Percentiles rank a stretch among this genome's conserved stretches.
Conservation (phyloP, 306 rosid species). For the Rosa rugosa region DNA sequence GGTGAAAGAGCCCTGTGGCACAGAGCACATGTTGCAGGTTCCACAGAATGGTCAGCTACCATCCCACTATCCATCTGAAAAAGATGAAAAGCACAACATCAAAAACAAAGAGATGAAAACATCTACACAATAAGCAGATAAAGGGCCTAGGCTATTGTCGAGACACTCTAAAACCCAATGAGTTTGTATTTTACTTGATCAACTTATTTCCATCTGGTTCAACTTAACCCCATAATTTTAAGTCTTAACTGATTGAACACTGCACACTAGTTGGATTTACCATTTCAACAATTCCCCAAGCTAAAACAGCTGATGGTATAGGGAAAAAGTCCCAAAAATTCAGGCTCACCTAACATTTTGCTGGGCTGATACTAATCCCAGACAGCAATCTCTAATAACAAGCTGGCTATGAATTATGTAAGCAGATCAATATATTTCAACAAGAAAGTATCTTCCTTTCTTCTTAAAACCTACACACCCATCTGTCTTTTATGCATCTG, state of each 20-base stretch:
- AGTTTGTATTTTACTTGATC: background rate
- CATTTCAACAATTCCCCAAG: background rate
- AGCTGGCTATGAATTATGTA: background rate
- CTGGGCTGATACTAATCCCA: background rate
- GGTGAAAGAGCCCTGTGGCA: constrained; percentile 55
- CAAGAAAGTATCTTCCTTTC: background rate
- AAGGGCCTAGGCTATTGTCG: background rate
- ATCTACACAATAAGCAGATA: background rate
- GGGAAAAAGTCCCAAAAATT: too few relatives aligned
- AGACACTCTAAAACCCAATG: background rate
- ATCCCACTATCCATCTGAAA: constrained; percentile 54
- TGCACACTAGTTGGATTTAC: background rate
- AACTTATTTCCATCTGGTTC: background rate
- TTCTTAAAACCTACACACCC: background rate
- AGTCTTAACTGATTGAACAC: background rate
- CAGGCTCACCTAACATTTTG: background rate
- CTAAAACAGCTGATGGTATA: background rate
- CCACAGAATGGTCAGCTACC: constrained; percentile 32
- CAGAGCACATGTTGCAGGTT: constrained; percentile 50
- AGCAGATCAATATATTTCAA: background rate
- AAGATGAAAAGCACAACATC: constrained; percentile 27
- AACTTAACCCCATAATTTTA: background rate
- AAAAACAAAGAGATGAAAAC: constrained; percentile 17
- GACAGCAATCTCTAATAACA: too few relatives aligned
- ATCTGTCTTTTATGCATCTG: background rate